These are phyloP conservation scores for Phoma herbarum DNA, from an alignment of 2,329 filamentous ascomycete genomes.

Conservation along the genomic window DNA sequence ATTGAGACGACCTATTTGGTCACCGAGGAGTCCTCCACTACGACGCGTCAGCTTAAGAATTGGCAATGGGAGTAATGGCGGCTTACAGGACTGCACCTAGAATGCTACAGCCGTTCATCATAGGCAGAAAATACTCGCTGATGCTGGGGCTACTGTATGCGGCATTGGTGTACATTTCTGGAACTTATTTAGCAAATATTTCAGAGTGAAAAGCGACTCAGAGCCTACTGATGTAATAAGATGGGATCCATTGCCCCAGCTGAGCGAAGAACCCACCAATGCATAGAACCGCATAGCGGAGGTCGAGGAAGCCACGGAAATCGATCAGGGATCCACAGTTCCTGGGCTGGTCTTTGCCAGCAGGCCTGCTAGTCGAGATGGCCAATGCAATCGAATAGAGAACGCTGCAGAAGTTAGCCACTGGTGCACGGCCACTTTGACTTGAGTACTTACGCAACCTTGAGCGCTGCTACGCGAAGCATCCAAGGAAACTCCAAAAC, in stretches of 20 bases:
- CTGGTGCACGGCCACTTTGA: constrained; percentile 55
- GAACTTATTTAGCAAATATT: background rate
- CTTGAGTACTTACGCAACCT: constrained; percentile 32
- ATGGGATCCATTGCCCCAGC: constrained; percentile 44
- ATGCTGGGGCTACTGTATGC: constrained; percentile 57
- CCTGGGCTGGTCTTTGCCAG: constrained; percentile 23
- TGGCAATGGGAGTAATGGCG: background rate
- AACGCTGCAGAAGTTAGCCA: constrained; percentile 61
- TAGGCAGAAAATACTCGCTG: constrained; percentile 57
- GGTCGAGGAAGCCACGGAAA: constrained; percentile 45
- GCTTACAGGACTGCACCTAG: constrained; percentile 62
- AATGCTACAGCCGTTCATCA: constrained; percentile 61
- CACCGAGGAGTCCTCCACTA: constrained; percentile 61
- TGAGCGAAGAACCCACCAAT: constrained; percentile 40
- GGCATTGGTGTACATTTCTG: constrained; percentile 68
- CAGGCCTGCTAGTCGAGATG: constrained; percentile 42
- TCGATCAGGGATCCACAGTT: constrained; percentile 44
- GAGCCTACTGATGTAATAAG: constrained; percentile 50
- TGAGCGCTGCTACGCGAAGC: constrained; percentile 69
- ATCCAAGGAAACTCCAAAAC: constrained; percentile 68
- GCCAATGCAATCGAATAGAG: constrained; percentile 54
- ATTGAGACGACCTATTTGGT: constrained; percentile 64
- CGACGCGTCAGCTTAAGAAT: constrained; percentile 30
- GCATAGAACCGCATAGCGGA: constrained; percentile 43
- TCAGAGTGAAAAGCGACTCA: no score